Evolutionary conservation across 2,329 filamentous ascomycete genomes (phyloP).

Genomic region (Fusarium lateritium): DNA sequence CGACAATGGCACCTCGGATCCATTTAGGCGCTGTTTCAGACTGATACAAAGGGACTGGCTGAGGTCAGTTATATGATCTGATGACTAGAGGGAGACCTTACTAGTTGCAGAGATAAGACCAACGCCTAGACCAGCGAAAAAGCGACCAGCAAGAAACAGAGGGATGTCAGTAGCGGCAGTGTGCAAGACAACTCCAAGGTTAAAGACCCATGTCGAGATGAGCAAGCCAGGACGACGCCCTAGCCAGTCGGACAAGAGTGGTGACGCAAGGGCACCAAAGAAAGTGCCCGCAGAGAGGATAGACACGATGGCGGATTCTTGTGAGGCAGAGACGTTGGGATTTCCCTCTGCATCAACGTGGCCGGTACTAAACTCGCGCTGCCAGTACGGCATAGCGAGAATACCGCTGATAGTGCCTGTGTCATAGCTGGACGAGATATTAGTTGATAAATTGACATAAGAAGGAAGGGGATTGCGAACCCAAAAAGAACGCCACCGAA

Average conservation of each 20-base stretch:
- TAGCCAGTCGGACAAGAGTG: conserved; percentile 74
- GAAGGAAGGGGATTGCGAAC: neutral
- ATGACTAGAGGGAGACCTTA: conserved; percentile 51
- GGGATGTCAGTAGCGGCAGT: conserved; percentile 72
- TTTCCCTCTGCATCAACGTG: conserved; percentile 47
- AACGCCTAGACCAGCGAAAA: conserved; percentile 82
- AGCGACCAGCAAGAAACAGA: conserved; percentile 78
- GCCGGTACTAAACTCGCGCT: conserved; percentile 53
- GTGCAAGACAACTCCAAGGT: conserved; percentile 77
- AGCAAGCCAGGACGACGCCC: conserved; percentile 77
- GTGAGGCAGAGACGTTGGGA: conserved; percentile 62
- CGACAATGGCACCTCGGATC: conserved; percentile 80
- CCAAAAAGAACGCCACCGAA: conserved; percentile 46
- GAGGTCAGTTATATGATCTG: conserved; percentile 4
- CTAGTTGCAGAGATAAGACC: conserved; percentile 79
- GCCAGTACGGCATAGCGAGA: conserved; percentile 62
- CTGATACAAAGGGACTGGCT: conserved; percentile 77
- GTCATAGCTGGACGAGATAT: conserved; percentile 61
- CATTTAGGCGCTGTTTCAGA: conserved; percentile 80
- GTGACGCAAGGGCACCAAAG: conserved; percentile 76
- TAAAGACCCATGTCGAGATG: conserved; percentile 73
- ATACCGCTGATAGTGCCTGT: conserved; percentile 71
- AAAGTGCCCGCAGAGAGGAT: conserved; percentile 88
- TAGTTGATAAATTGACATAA: neutral
- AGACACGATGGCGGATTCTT: conserved; percentile 77